These are phyloP conservation scores for Phytophthora cryptogea DNA, from an alignment of 352 stramenopile species.

Conservation along the genomic window DNA sequence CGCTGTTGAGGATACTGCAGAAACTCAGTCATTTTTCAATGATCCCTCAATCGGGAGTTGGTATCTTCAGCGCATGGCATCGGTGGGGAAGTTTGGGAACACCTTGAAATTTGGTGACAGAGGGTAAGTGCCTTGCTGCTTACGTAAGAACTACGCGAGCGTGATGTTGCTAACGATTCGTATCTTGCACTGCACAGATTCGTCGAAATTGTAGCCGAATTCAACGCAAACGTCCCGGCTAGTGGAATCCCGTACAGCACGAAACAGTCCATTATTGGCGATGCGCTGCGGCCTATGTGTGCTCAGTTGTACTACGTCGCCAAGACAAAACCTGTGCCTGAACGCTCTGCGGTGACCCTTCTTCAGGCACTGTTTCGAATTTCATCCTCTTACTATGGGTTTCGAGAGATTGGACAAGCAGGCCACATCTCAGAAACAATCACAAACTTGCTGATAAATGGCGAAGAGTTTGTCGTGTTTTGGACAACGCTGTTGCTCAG, in stretches of 20 bases:
- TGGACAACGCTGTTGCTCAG: constrained; percentile 81
- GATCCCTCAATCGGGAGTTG: constrained; percentile 78
- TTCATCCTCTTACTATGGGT: constrained; percentile 85
- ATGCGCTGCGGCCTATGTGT: constrained; percentile 79
- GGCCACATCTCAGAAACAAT: constrained; percentile 81
- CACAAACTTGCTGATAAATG: constrained; percentile 72
- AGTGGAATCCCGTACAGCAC: constrained; percentile 87
- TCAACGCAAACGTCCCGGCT: constrained; percentile 90
- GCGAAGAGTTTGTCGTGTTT: constrained; percentile 89
- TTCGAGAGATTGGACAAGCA: constrained; percentile 80
- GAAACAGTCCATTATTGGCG: constrained; percentile 75
- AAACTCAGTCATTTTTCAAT: constrained; percentile 82
- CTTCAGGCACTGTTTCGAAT: constrained; percentile 88
- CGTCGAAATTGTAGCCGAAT: constrained; percentile 83
- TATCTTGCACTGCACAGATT: constrained; percentile 45
- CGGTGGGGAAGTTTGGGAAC: constrained; percentile 65
- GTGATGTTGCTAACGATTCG: constrained; percentile 9
- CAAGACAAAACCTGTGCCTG: constrained; percentile 65
- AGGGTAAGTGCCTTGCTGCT: constrained; percentile 44
- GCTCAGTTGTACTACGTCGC: constrained; percentile 82
- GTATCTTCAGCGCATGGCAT: constrained; percentile 80
- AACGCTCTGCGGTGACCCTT: constrained; percentile 69
- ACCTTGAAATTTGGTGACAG: constrained; percentile 59
- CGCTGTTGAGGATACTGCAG: constrained; percentile 62
- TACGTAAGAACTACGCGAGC: neutral